Evolutionary conservation across 495 filamentous ascomycete species (phyloP), one percentile per base, ranked within the genome.

Genomic region (Aspergillus avenaceus): DNA sequence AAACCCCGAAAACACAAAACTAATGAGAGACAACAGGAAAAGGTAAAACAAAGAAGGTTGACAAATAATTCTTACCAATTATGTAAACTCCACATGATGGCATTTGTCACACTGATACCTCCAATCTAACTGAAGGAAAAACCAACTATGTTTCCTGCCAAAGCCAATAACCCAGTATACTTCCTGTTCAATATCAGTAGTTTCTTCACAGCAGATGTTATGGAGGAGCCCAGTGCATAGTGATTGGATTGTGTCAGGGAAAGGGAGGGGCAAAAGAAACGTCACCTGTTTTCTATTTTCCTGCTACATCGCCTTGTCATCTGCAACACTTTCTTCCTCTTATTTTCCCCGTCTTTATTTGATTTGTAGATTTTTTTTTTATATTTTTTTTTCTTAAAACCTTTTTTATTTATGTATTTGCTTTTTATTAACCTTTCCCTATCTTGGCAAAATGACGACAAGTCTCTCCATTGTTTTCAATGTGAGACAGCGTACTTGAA

Each of bases 41-140:
- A 2, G 6, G 7, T n/a, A 36, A 36, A 38, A 38, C 14, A 38
- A 38, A n/a, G 16, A 19, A 1, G 34, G 14, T 21, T 19, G 16
- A 38, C 34, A 38, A 14, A 21, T 19, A 38, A 38, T 38, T 19
- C 34, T 21, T 38, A 8, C 34, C 34, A 18, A 38, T 4, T 38
- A 38, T 18, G 21, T 38, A n/a, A 27, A 44, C 23, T 29, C 41
- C 41, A 44, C 24, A 19, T 13, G 3, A 4, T 44, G 12, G 41
- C 27, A 45, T 45, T 45, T 45, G 42, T 45, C 42, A 45, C 42
- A 45, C 26, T 21, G 42, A 45, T 45, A 21, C 19, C 42, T 45
- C 26, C 42, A 31, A 32, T 31, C 42, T 25, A 29, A 8, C 22
- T 22, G 42, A 32, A 29, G 29, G 12, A 24, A 29, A 45, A 45